phyloP scores from a whole-genome alignment of 2,329 filamentous ascomycete species.

The Phialophora verrucosa region DNA sequence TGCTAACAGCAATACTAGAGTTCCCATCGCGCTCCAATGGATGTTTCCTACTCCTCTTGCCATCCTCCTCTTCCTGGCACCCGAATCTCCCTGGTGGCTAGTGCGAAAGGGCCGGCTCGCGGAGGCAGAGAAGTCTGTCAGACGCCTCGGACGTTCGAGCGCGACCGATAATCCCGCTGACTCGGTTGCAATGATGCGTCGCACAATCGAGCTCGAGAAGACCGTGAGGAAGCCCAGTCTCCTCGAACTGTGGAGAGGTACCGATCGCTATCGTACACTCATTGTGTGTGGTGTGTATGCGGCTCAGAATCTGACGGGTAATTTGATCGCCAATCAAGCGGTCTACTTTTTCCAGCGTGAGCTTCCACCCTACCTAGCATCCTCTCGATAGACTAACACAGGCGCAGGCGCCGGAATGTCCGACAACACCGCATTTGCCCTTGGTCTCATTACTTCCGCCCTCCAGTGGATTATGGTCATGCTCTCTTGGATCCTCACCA shows the following conservation, averaged over 20 bases:
- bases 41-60: slow-evolving; percentile 63
- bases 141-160: slow-evolving; percentile 56
- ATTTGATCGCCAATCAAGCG: slow-evolving; percentile 67
- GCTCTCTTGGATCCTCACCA: slow-evolving; percentile 70
- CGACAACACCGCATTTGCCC: slow-evolving; percentile 62
- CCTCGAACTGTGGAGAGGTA: slow-evolving; percentile 45
- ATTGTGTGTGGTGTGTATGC: slow-evolving; percentile 45
- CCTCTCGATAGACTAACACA: slow-evolving; percentile 41
- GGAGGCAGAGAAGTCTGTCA: slow-evolving; percentile 54
- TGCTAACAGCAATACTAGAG: slow-evolving; percentile 49
- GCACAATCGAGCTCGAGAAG: slow-evolving; percentile 45
- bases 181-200: slow-evolving; percentile 45
- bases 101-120: slow-evolving; percentile 56
- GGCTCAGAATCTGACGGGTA: slow-evolving; percentile 61
- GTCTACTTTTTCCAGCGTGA: slow-evolving; percentile 62
- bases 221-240: slow-evolving; percentile 41
- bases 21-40: slow-evolving; percentile 64
- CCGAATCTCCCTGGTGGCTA: slow-evolving; percentile 63
- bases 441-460: slow-evolving; percentile 68
- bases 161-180: slow-evolving; percentile 45
- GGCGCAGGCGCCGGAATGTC: slow-evolving; percentile 65
- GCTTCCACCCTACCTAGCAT: slow-evolving; percentile 34
- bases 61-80: slow-evolving; percentile 58
- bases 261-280: slow-evolving; percentile 43
- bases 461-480: slow-evolving; percentile 68